Percentiles rank a stretch among this genome's conserved stretches.
phyloP scores from a whole-genome alignment of 179 eudicot species.

The Carnegiea gigantea region DNA sequence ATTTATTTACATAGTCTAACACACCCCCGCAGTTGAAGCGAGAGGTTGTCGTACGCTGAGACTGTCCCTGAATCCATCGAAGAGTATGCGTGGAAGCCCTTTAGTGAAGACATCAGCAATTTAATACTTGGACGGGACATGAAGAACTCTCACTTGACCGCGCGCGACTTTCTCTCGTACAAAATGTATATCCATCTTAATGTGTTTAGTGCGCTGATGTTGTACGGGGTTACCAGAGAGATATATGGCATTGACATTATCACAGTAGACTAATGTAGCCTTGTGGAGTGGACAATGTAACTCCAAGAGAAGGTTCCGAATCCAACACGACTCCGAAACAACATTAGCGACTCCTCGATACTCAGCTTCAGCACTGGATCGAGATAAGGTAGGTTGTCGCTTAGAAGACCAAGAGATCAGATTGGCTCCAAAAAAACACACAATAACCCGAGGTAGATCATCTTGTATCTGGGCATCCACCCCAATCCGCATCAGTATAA shows the following conservation, averaged over 20 bases:
- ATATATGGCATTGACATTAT: too few relatives aligned
- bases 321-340: neutral
- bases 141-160: neutral
- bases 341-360: neutral
- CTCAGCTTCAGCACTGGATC: neutral
- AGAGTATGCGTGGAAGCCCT: neutral
- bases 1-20: neutral
- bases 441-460: neutral
- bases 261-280: too few relatives aligned
- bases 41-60: neutral
- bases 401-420: neutral
- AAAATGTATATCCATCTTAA: neutral
- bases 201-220: too few relatives aligned
- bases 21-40: neutral
- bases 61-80: neutral
- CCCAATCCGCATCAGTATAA: too few relatives aligned
- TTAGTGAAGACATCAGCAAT: neutral
- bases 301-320: neutral
- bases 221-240: too few relatives aligned
- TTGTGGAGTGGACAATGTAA: neutral
- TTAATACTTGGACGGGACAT: neutral
- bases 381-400: neutral
- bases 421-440: neutral
- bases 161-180: neutral
- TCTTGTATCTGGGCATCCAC: too few relatives aligned